Base-by-base conservation (phyloP, 2,329 filamentous ascomycete species). In the Cytospora leucostoma region DNA sequence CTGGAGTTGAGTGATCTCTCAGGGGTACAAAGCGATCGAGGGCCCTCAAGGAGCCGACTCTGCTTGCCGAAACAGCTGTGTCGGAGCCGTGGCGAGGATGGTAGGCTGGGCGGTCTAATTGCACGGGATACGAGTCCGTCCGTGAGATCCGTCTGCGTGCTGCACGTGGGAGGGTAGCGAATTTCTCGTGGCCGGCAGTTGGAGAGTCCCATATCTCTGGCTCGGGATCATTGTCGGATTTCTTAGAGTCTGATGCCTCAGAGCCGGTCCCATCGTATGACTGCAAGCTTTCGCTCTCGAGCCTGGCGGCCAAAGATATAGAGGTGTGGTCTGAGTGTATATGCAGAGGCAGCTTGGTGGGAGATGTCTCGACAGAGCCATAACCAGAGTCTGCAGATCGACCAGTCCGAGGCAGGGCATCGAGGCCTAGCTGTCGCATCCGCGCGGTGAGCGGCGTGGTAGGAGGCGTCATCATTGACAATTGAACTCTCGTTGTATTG, bases 21-120 rank as follows among this genome's bases (percentile, higher is more conserved):
- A 71, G 71, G 13, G 83, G 80, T 5, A 86, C 75, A 67, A 84
- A 86, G 54, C 84, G 80, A 67, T 86, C 82, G 3, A 77, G 73
- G 6, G 65, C 64, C 10, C 69, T 71, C 12, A 73, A 38, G 8
- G 69, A 70, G 13, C 53, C 55, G 49, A 35, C 53, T 35, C 57
- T 63, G 1, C 47, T 37, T 12, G 34, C 47, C 38, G 35, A 63
- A 49, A 65, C n/a, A 15, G 19, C 56, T 15, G 56, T 65, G 17
- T 65, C 61, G 55, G 64, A 65, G 2, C 57, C 61, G 27, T 47
- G 19, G 27, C 64, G 64, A 44, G 52, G 49, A 38, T 65, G 64
- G 15, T 44, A 19, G n/a, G 34, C 10, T 15, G 40, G 58, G 3
- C 53, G 53, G 47, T 55, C 47, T 1, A 53, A 40, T 5, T 57